These are phyloP conservation scores for Lactarius sanguifluus DNA, from an alignment of 768 basidiomycete species.

Conservation along the genomic window DNA sequence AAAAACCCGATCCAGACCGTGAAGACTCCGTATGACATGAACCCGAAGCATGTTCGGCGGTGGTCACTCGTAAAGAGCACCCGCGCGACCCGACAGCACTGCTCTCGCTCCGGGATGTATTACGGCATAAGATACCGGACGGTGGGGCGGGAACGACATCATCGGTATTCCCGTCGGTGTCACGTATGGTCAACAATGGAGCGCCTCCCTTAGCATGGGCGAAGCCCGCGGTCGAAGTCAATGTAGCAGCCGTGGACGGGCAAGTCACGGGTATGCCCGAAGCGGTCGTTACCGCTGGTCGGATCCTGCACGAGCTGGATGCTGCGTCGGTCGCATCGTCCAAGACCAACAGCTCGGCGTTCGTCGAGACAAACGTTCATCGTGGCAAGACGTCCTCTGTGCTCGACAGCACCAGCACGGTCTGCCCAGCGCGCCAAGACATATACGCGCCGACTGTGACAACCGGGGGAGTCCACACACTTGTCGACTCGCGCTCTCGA, in stretches of 20 bases:
- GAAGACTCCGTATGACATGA: constrained; percentile 60
- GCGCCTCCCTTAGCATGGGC: constrained; percentile 47
- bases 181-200: constrained; percentile 29
- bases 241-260: constrained; percentile 50
- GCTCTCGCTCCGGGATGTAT: constrained; percentile 59
- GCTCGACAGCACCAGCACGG: constrained; percentile 44
- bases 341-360: constrained; percentile 33
- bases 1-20: constrained; percentile 58
- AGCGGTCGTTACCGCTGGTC: constrained; percentile 42
- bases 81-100: constrained; percentile 58
- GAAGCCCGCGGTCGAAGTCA: constrained; percentile 59
- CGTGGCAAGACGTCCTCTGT: constrained; percentile 44
- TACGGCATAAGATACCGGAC: constrained; percentile 54
- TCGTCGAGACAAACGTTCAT: constrained; percentile 40
- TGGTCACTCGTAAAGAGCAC: constrained; percentile 62
- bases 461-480: background rate
- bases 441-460: background rate
- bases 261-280: constrained; percentile 42
- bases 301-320: constrained; percentile 48
- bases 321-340: constrained; percentile 33
- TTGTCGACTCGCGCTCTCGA: constrained; percentile 10
- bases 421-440: constrained; percentile 30
- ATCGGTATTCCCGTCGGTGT: constrained; percentile 29
- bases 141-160: constrained; percentile 28
- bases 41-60: constrained; percentile 58